These are phyloP conservation scores for Backusella morwellensis DNA, from an alignment of 192 early-diverging fungal species.

Conservation along the genomic window DNA sequence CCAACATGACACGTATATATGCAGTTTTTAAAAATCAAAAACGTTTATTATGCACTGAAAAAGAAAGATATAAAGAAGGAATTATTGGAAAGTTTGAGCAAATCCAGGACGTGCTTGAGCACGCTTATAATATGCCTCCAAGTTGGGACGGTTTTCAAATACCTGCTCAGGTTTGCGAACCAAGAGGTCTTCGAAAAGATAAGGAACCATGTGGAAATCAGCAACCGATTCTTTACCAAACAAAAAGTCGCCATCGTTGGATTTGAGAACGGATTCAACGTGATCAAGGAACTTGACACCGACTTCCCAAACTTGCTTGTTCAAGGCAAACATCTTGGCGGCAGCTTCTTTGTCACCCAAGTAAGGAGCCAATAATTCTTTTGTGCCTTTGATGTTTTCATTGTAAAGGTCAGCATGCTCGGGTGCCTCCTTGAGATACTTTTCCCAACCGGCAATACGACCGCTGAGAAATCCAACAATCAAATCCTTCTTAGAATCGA, in stretches of 20 bases:
- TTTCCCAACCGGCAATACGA: constrained; percentile 11
- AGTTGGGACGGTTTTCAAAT: constrained; percentile 9
- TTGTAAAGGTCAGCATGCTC: constrained; percentile 10
- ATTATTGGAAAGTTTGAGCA: constrained; percentile 3
- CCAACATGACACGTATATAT: too few relatives aligned
- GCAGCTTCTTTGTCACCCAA: neutral
- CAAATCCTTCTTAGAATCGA: constrained; percentile 12
- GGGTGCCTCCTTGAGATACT: constrained; percentile 11
- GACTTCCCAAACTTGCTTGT: constrained; percentile 5
- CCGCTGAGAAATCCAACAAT: constrained; percentile 9
- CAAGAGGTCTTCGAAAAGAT: constrained; percentile 15
- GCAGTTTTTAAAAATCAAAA: neutral
- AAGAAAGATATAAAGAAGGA: neutral
- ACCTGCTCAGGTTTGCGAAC: constrained; percentile 4
- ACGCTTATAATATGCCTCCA: constrained; percentile 16
- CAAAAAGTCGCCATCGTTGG: constrained; percentile 2
- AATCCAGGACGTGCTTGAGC: constrained; percentile 14
- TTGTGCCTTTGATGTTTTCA: constrained; percentile 1
- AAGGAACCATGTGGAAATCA: constrained; percentile 21
- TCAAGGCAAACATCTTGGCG: neutral
- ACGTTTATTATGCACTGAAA: neutral
- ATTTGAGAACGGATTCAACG: neutral
- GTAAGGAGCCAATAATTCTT: constrained; percentile 4
- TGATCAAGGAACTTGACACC: constrained; percentile 10
- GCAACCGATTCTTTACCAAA: constrained; percentile 13